Evolutionary conservation across 2,329 filamentous ascomycete species (phyloP), one percentile per base, ranked within the genome.

Genomic region (Echinosphaeria canescens): DNA sequence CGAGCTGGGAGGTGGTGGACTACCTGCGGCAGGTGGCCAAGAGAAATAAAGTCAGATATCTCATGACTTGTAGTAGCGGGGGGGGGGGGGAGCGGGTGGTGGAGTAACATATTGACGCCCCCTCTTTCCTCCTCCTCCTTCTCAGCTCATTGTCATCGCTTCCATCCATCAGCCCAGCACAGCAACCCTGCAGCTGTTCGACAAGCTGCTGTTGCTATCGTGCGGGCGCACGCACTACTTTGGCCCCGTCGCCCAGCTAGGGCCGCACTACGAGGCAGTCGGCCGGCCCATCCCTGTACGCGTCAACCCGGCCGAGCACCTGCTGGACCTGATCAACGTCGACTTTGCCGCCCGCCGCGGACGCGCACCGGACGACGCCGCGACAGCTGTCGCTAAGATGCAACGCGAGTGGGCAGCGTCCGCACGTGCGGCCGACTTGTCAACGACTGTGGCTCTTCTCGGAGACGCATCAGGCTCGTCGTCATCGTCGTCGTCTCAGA

Each of bases 121-220:
- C 5, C 15, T 10, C 15, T 15, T 11, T 11, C 24, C 22, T 15
- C 3, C 19, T n/a, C 4, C 27, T 8, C 13, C 7, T 19, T 32
- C 27, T 26, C 31, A 75, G 65, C 55, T 88, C 31, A 67, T 88
- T 31, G 67, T 88, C 16, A 69, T 90, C 31, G 75, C 75, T 4
- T 80, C 74, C 22, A 88, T 90, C 33, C 81, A 90, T 43, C 81
- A 90, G 41, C 81, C 81, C 0, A 85, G 78, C 0, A 78, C 76
- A 0, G 62, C 70, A 0, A 84, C 75, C 0, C 90, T 81, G 38
- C 61, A 73, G 33, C 62, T 82, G 10, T 90, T 90, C 36, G 79
- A 90, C 42, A 79, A 76, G 42, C 52, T 90, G 1, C 51, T 79
- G 20, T 58, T 90, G 2, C 56, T 91, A 1, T 82, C 78, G 0